Conservation (phyloP, 2,329 filamentous ascomycete species). For the Graphiopsis chlorocephala region DNA sequence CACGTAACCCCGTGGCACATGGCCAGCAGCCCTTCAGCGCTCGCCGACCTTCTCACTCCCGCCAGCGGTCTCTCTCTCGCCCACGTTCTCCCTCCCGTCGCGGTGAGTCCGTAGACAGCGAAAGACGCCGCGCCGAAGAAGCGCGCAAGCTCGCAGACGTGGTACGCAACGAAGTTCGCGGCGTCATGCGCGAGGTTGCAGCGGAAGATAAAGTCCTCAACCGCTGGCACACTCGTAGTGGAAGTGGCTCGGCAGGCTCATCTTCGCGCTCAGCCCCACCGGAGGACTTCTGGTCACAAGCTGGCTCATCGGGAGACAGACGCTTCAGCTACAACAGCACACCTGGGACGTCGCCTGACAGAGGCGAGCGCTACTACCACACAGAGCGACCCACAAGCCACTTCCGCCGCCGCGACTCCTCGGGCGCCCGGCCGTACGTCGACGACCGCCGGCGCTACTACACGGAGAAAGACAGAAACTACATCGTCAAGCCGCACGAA, state of each 20-base stretch:
- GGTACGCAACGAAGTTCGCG: background rate
- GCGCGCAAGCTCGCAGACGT: background rate
- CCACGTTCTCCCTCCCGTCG: background rate
- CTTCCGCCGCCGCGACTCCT: background rate
- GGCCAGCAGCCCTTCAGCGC: background rate
- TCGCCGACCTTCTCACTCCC: background rate
- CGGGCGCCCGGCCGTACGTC: background rate
- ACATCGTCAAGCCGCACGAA: background rate
- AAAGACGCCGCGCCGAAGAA: background rate
- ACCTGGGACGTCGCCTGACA: background rate
- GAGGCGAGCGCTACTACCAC: background rate
- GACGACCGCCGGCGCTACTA: constrained; percentile 2
- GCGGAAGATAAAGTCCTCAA: constrained; percentile 5
- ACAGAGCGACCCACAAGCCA: background rate
- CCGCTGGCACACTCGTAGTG: constrained; percentile 1
- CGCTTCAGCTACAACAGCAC: background rate
- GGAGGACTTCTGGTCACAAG: background rate
- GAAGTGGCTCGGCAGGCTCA: background rate
- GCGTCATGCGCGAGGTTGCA: background rate
- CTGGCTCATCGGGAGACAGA: background rate
- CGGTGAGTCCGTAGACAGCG: background rate
- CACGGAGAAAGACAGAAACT: background rate
- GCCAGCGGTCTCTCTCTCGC: background rate
- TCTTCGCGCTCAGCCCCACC: background rate
- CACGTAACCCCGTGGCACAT: background rate